Evolutionary conservation across 306 rosid genomes (phyloP).

Genomic region (Trifolium pratense): DNA sequence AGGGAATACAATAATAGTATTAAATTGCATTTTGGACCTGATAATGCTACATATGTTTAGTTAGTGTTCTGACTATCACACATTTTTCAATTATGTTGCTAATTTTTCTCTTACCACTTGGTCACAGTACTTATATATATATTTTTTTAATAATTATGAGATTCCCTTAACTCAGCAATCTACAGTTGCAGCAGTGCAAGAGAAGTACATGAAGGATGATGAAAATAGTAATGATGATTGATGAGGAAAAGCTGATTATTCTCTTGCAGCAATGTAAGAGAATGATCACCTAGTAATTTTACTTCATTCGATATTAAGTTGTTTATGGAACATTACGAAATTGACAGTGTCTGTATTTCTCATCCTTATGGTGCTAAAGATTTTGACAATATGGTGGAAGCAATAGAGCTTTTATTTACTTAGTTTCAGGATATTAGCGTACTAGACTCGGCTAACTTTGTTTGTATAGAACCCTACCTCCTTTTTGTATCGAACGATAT

Average conservation of each 20-base stretch:
- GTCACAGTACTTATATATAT: neutral
- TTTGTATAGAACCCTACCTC: conserved; percentile 16
- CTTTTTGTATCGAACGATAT: conserved; percentile 1
- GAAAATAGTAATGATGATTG: conserved; percentile 58
- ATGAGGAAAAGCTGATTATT: conserved; percentile 9
- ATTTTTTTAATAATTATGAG: conserved; percentile 12
- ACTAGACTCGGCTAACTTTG: neutral
- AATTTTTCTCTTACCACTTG: conserved; percentile 12
- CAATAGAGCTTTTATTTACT: neutral
- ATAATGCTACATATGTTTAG: neutral
- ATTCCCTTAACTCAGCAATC: conserved; percentile 59
- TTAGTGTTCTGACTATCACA: conserved; percentile 22
- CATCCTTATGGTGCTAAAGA: conserved; percentile 3
- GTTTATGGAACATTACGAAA: neutral
- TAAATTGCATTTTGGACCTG: neutral
- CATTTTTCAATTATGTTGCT: conserved; percentile 2
- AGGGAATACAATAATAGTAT: neutral
- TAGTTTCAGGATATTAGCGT: conserved; percentile 9
- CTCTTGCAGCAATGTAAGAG: conserved; percentile 5
- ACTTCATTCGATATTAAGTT: conserved; percentile 14
- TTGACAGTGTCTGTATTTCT: conserved; percentile 1
- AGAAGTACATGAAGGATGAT: conserved; percentile 89
- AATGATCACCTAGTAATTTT: conserved; percentile 17
- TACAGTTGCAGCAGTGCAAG: conserved; percentile 98
- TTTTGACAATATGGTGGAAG: conserved; percentile 6